Conservation (phyloP, 2,329 filamentous ascomycete species). For the Colletotrichum tropicicola region DNA sequence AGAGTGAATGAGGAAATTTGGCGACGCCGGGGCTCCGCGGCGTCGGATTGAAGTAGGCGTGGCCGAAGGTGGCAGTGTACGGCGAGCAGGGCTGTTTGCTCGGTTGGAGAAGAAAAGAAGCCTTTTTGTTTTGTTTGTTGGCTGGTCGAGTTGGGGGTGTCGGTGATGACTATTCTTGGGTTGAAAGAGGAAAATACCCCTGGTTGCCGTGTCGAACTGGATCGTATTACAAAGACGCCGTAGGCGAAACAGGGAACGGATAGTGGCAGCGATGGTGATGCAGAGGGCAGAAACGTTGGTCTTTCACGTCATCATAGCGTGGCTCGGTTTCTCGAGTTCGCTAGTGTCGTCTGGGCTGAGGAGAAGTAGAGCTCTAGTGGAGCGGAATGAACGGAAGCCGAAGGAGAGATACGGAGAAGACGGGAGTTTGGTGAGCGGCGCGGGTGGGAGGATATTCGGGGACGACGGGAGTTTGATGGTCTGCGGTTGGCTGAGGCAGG, state of each 20-base stretch:
- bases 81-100: not conserved
- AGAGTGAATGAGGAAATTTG: not conserved
- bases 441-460: slow-evolving; percentile 4
- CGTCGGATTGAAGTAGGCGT: slow-evolving; percentile 4
- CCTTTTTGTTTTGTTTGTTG: slow-evolving; percentile 6
- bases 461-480: not conserved
- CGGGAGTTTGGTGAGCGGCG: not conserved
- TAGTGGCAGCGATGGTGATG: slow-evolving; percentile 18
- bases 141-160: not conserved
- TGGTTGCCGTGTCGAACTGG: not conserved
- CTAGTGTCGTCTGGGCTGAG: slow-evolving; percentile 6
- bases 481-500: slow-evolving; percentile 18
- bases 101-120: not conserved
- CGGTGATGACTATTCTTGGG: slow-evolving; percentile 3
- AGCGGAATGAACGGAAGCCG: slow-evolving; percentile 10
- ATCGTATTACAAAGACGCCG: slow-evolving; percentile 12
- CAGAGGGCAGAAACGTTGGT: slow-evolving; percentile 14
- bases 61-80: not conserved
- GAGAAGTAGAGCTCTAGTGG: not conserved
- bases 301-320: slow-evolving; percentile 31
- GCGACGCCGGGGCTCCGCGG: not conserved
- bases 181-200: slow-evolving; percentile 4
- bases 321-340: slow-evolving; percentile 16
- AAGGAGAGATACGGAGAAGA: not conserved
- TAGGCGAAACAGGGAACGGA: slow-evolving; percentile 21